phyloP scores from a whole-genome alignment of 2,329 filamentous ascomycete species.

The Alternaria infectoria region DNA sequence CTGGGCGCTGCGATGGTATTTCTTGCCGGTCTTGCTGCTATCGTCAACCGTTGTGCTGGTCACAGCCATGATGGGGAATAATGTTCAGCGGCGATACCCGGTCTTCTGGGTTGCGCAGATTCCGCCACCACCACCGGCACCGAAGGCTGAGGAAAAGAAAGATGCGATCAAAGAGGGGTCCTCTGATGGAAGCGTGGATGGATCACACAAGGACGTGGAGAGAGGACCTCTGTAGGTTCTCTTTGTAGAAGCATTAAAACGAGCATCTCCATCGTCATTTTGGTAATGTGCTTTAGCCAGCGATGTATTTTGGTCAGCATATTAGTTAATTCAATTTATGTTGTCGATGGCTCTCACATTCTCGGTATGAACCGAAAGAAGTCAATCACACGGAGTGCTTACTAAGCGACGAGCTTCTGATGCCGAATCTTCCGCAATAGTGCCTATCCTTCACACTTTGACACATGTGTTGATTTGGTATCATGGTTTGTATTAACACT shows the following conservation, averaged over 20 bases:
- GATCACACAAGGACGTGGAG: constrained; percentile 24
- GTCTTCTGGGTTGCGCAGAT: constrained; percentile 54
- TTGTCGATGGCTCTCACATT: too few species aligned
- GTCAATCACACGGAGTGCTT: background rate
- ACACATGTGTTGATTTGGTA: background rate
- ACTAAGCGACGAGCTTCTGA: background rate
- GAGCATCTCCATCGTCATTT: background rate
- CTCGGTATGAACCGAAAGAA: background rate
- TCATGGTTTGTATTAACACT: background rate
- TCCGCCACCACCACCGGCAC: constrained; percentile 25
- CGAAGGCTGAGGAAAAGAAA: constrained; percentile 19
- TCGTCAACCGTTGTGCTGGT: constrained; percentile 49
- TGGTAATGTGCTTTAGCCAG: background rate
- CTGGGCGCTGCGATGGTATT: constrained; percentile 53
- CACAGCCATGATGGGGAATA: constrained; percentile 53
- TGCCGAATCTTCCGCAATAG: background rate
- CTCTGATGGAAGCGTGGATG: constrained; percentile 13
- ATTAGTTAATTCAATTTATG: background rate
- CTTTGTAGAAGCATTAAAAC: background rate
- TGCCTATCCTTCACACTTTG: background rate
- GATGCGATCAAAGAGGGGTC: constrained; percentile 14
- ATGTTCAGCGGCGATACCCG: constrained; percentile 54
- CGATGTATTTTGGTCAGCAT: background rate
- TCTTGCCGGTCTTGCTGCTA: constrained; percentile 51
- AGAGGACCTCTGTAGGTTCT: constrained; percentile 14